A percentile compares a stretch with the other conserved stretches of the same genome.
These are phyloP conservation scores for Artemisia annua DNA, from an alignment of 129 eudicot genomes.

Conservation along the genomic window DNA sequence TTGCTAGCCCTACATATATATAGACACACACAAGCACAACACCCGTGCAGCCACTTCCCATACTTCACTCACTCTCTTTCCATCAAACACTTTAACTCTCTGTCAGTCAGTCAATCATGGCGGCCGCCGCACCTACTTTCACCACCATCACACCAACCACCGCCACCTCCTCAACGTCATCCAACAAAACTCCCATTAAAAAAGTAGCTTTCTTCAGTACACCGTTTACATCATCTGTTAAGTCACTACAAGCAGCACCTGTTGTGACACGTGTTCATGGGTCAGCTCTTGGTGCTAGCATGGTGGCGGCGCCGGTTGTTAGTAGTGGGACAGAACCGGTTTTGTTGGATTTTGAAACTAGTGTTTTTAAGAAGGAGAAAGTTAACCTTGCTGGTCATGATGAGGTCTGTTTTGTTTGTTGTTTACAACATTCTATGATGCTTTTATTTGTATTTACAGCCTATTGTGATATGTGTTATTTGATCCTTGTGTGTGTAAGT, in stretches of 20 bases:
- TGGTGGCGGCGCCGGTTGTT: slow-evolving; percentile 51
- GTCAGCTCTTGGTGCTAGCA: slow-evolving; percentile 48
- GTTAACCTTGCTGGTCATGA: slow-evolving; percentile 65
- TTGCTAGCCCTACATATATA: not conserved
- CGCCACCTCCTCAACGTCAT: slow-evolving; percentile 14
- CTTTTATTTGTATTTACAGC: not conserved
- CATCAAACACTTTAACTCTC: not conserved
- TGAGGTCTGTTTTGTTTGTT: slow-evolving; percentile 41
- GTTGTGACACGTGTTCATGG: slow-evolving; percentile 13
- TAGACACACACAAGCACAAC: not conserved
- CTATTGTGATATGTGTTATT: too few species aligned
- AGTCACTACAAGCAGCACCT: slow-evolving; percentile 4
- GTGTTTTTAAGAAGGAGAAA: slow-evolving; percentile 70
- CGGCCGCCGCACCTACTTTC: slow-evolving; percentile 34
- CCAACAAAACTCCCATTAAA: slow-evolving; percentile 16
- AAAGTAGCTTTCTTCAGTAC: slow-evolving; percentile 18
- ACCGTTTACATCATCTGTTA: slow-evolving; percentile 24
- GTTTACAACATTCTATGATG: too few species aligned
- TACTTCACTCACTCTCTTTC: not conserved
- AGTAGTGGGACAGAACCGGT: slow-evolving; percentile 33
- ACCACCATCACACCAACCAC: slow-evolving; percentile 22
- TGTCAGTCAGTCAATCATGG: slow-evolving; percentile 9
- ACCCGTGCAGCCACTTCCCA: slow-evolving; percentile 12
- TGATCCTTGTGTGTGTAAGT: too few species aligned
- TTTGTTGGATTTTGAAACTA: slow-evolving; percentile 62